phyloP scores from a whole-genome alignment of 257 asterid species.

The Solanum virginianum region DNA sequence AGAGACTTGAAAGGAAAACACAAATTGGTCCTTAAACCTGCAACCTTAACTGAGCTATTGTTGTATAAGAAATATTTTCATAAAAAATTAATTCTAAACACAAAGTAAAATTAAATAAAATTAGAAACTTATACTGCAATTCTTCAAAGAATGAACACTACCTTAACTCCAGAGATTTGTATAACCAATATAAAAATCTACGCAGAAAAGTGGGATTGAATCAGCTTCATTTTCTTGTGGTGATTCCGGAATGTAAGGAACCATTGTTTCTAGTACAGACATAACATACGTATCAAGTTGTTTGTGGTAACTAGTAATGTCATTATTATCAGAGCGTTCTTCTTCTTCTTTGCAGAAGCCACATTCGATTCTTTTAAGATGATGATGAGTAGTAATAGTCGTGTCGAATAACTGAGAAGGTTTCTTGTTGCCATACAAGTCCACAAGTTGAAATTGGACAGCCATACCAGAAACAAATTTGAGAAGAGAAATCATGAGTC shows the following conservation, averaged over 20 bases:
- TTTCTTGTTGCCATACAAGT: neutral
- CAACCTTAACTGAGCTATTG: constrained; percentile 11
- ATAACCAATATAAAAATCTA: no score
- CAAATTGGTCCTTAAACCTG: constrained; percentile 15
- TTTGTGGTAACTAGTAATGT: neutral
- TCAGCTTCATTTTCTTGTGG: no score
- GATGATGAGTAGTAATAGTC: neutral
- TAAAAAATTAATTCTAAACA: no score
- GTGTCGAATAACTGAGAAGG: neutral
- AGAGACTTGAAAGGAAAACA: neutral
- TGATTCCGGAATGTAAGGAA: no score
- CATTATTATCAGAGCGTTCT: neutral
- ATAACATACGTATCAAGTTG: neutral
- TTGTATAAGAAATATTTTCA: no score
- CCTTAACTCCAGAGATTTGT: no score
- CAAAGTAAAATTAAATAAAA: no score
- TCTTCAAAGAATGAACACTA: no score
- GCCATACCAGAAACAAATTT: neutral
- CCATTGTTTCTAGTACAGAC: neutral
- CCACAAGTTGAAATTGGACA: neutral
- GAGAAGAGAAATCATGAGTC: neutral
- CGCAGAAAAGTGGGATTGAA: no score
- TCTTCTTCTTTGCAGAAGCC: no score
- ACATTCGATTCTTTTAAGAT: neutral
- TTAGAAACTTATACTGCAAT: no score